Evolutionary conservation across 2,329 filamentous ascomycete species (phyloP), one percentile per base, ranked within the genome.

Genomic region (Sporothrix luriei): DNA sequence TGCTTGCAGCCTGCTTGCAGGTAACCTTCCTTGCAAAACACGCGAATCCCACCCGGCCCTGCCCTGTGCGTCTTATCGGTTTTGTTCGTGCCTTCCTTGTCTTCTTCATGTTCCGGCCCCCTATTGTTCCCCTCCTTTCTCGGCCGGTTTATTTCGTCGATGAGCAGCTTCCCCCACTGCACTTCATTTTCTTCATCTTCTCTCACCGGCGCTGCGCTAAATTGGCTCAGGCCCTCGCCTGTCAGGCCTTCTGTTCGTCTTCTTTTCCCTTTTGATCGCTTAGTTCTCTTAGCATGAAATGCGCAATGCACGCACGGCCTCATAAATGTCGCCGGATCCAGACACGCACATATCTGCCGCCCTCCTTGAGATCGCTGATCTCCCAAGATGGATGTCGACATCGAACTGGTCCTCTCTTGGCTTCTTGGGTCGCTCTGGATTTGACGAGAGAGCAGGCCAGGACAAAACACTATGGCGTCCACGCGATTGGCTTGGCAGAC

Each of bases 301-400:
- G 67, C 67, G 46, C 67, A 10, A 69, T 64, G 68, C 48, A 55
- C 68, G 68, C 68, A 69, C 68, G 68, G 68, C 48, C 67, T 43
- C n/a, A 54, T 14, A 43, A 57, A 52, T 62, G 46, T 54, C 48
- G 38, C 66, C 48, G 2, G 24, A 26, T 49, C 29, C 40, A 61
- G 33, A 33, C 52, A 24, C 43, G 40, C 54, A 61, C 24, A 49
- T 49, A 43, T 54, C 13, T 14, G 11, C 24, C 57, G 26, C 21
- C 38, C 57, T 62, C 38, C 40, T 43, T 26, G 38, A 24, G 38
- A 46, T 46, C 38, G 57, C 57, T 46, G 57, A 62, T 62, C 57
- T n/a, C 57, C 57, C 14, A 26, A 26, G 38, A 46, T 61, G 57
- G 57, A 24, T 21, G 19, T 62, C 57, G 46, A n/a, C n/a, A n/a